Evolutionary conservation across 73 alveolate species (phyloP).

Genomic region (Symbiodinium natans): DNA sequence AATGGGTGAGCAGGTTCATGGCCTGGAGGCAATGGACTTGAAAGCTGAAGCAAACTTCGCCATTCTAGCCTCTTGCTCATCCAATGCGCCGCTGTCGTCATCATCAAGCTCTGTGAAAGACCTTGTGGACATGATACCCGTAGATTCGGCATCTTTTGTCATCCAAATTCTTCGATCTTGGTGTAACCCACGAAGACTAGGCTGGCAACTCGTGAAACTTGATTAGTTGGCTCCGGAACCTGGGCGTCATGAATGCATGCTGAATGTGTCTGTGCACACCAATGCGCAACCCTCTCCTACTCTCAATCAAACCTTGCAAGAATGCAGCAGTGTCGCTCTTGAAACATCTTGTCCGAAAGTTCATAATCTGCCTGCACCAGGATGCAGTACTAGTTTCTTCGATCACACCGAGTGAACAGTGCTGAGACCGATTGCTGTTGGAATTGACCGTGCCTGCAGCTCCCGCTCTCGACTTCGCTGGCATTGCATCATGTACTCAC

Average conservation of each 20-base stretch:
- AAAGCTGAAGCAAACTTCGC: not conserved
- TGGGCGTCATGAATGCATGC: not conserved
- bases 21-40: constrained; percentile 2
- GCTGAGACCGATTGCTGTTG: too few species aligned
- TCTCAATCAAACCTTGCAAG: not conserved
- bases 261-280: not conserved
- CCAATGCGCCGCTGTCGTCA: constrained; percentile 79
- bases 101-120: constrained; percentile 49
- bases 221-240: constrained; percentile 80
- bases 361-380: constrained; percentile 27
- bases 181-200: too few species aligned
- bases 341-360: constrained; percentile 26
- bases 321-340: constrained; percentile 6
- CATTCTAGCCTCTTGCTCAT: constrained; percentile 28
- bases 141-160: too few species aligned
- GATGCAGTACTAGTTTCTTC: too few species aligned
- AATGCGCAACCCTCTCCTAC: not conserved
- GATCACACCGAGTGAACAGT: too few species aligned
- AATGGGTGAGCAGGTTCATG: constrained; percentile 66
- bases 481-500: constrained; percentile 72
- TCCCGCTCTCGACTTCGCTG: constrained; percentile 61
- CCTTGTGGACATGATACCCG: not conserved
- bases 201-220: constrained; percentile 18
- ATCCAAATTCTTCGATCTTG: too few species aligned
- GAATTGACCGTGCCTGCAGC: constrained; percentile 17